Conservation (phyloP, 768 basidiomycete species). For the Dentipellis fragilis region DNA sequence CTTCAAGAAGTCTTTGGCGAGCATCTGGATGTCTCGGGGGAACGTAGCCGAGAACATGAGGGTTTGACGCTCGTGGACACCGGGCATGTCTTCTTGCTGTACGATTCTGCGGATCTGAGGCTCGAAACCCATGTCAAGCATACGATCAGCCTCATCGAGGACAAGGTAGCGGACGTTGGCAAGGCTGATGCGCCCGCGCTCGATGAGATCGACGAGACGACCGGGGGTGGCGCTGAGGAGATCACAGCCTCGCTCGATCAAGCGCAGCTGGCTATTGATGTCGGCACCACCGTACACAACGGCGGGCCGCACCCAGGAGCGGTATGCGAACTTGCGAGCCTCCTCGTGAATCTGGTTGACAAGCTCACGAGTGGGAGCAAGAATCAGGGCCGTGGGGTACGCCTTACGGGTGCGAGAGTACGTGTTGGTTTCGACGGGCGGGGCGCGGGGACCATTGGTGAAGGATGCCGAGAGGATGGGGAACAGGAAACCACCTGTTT, state of each 20-base stretch:
- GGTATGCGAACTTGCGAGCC: conserved; percentile 97
- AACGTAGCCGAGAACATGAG: conserved; percentile 99
- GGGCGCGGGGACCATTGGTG: conserved; percentile 63
- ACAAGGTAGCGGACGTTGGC: conserved; percentile 97
- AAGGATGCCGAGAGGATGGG: conserved; percentile 96
- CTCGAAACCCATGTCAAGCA: conserved; percentile 99
- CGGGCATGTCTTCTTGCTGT: conserved; percentile 98
- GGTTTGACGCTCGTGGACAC: conserved; percentile 81
- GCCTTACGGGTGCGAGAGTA: conserved; percentile 78
- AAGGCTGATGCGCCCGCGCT: conserved; percentile 93
- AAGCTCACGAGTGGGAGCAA: conserved; percentile 96
- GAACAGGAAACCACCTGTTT: conserved; percentile 98
- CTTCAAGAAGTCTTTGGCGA: conserved; percentile 92
- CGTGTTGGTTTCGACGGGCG: conserved; percentile 43
- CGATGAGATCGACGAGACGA: conserved; percentile 96
- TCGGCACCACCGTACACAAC: conserved; percentile 99
- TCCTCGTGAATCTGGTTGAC: conserved; percentile 99
- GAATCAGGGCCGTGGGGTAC: conserved; percentile 92
- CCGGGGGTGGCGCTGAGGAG: conserved; percentile 95
- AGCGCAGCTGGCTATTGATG: conserved; percentile 89
- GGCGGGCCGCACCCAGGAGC: conserved; percentile 98
- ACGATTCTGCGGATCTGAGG: conserved; percentile 98
- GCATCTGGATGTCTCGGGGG: conserved; percentile 97
- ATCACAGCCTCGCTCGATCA: conserved; percentile 94
- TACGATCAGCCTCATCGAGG: conserved; percentile 98